These are phyloP conservation scores for Rhizopogon parksii DNA, from an alignment of 1,284 basidiomycete genomes.

Conservation along the genomic window DNA sequence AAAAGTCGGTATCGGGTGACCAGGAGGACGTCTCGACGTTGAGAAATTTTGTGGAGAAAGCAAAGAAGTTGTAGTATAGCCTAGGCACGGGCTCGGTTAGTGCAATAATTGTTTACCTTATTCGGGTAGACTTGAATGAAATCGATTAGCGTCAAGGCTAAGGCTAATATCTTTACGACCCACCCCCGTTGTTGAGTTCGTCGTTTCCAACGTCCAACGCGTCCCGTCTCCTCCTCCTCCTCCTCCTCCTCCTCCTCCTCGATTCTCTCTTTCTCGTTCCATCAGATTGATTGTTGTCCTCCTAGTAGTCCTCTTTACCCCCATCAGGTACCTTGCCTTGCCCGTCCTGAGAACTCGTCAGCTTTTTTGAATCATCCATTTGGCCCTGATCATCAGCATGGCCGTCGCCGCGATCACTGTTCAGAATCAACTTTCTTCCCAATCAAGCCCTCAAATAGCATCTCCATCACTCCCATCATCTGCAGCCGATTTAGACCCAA, in stretches of 20 bases:
- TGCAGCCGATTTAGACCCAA: constrained; percentile 2
- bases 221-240: too few species aligned
- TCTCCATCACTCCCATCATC: constrained; percentile 8
- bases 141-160: too few species aligned
- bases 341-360: neutral
- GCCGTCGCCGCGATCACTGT: constrained; percentile 18
- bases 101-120: neutral
- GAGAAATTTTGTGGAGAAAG: constrained; percentile 39
- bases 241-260: too few species aligned
- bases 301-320: neutral
- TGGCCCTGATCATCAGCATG: constrained; percentile 13
- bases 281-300: neutral
- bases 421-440: constrained; percentile 13
- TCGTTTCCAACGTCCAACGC: too few species aligned
- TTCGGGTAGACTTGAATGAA: too few species aligned
- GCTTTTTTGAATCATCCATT: neutral
- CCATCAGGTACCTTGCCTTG: neutral
- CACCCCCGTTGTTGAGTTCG: too few species aligned
- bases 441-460: neutral
- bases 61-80: constrained; percentile 18
- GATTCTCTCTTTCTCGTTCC: too few species aligned
- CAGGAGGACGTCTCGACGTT: constrained; percentile 35
- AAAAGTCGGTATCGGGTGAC: constrained; percentile 32
- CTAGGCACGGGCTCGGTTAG: too few species aligned
- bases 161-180: too few species aligned